Base-by-base conservation (phyloP, 2,329 filamentous ascomycete species). In the Diplocarpon rosae region DNA sequence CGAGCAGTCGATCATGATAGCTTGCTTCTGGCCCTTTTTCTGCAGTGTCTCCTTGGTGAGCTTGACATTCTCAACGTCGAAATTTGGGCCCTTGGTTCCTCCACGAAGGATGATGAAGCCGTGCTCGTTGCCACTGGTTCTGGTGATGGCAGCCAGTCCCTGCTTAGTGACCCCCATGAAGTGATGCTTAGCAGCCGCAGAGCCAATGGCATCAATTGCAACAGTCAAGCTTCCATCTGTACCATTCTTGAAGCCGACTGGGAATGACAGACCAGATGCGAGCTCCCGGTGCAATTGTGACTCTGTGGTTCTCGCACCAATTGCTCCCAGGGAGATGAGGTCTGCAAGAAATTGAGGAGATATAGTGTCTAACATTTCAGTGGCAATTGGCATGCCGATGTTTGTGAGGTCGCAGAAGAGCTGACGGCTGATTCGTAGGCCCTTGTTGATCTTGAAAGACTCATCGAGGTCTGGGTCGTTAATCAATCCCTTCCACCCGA, bases 121-220 rank as follows among this genome's bases (percentile, higher is more conserved):
- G 67, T 98, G 87, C 68, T 95, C 85, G 65, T 98, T 98, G 44
- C 92, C 92, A 46, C 76, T 78, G 13, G 92, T 98, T 65, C 86
- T 80, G 39, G 89, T 95, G 58, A 98, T 96, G 50, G 92, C 89
- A 37, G 90, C 92, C 50, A 95, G 73, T 49, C 92, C 92, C 62
- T 95, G 89, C 74, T 98, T 98, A 28, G 92, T 98, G 39, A 98
- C 92, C 66, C 89, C 90, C 74, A 98, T 84, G 73, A 98, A 98
- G 71, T 95, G 90, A 67, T 98, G 92, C 65, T 76, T 80, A n/a
- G 83, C 74, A 46, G 82, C 80, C 1, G 84, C 85, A 27, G 85
- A 81, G 48, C 90, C 92, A 63, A 96, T 95, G 29, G 92, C 92
- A 63, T 98, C 92, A 58, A 96, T 93, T 15, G 90, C 89, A 15